Evolutionary conservation across 306 rosid species (phyloP).

Genomic region (Lithocarpus polystachyus): DNA sequence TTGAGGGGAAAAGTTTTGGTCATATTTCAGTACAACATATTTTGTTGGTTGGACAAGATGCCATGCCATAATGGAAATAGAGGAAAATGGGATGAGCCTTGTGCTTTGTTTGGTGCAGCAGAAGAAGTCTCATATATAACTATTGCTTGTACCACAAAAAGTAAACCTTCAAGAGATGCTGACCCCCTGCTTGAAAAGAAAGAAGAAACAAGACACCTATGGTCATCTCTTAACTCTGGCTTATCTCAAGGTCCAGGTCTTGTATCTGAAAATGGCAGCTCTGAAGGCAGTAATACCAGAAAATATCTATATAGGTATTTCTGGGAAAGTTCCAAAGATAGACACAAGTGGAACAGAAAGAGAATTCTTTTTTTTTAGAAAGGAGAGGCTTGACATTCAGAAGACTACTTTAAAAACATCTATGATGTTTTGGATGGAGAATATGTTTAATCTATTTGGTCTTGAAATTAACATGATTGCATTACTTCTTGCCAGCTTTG

Average conservation of each 20-base stretch:
- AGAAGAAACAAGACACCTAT: conserved; percentile 39
- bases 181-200: conserved; percentile 36
- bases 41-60: conserved; percentile 80
- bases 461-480: conserved; percentile 98
- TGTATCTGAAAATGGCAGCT: conserved; percentile 39
- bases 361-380: conserved; percentile 66
- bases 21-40: conserved; percentile 92
- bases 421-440: conserved; percentile 87
- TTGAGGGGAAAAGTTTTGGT: conserved; percentile 93
- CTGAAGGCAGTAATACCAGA: conserved; percentile 46
- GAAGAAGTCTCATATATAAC: conserved; percentile 44
- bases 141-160: too few species aligned
- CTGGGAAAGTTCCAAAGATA: conserved; percentile 91
- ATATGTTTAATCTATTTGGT: conserved; percentile 85
- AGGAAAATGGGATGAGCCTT: conserved; percentile 87
- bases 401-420: conserved; percentile 64
- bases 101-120: conserved; percentile 73
- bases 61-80: conserved; percentile 50
- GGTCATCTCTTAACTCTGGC: conserved; percentile 37
- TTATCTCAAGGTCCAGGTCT: conserved; percentile 40
- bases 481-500: conserved; percentile 88
- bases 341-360: conserved; percentile 89
- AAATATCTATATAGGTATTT: conserved; percentile 73
- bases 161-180: conserved; percentile 35
- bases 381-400: conserved; percentile 90